phyloP scores from a whole-genome alignment of 2,329 filamentous ascomycete genomes.

The Achaetomium macrosporum region DNA sequence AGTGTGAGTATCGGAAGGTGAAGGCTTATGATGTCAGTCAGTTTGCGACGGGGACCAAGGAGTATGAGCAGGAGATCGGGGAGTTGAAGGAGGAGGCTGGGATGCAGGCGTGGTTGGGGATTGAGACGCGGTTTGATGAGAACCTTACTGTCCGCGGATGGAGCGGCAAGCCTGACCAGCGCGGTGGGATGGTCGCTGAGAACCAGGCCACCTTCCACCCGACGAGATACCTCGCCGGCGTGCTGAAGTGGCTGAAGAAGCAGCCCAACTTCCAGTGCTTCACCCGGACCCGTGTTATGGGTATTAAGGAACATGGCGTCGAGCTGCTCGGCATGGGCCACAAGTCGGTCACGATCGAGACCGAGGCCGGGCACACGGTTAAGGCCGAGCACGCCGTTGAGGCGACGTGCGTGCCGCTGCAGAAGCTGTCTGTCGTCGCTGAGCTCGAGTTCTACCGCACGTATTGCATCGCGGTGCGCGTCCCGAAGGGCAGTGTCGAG shows the following conservation, averaged over 20 bases:
- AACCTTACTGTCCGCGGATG: conserved; percentile 45
- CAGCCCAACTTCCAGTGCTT: conserved; percentile 50
- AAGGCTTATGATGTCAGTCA: conserved; percentile 47
- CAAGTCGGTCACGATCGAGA: conserved; percentile 42
- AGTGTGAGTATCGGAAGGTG: conserved; percentile 50
- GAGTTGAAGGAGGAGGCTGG: conserved; percentile 41
- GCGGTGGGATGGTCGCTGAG: conserved; percentile 42
- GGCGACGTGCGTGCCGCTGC: conserved; percentile 50
- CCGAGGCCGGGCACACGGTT: conserved; percentile 41
- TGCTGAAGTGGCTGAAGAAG: conserved; percentile 45
- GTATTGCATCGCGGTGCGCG: conserved; percentile 50
- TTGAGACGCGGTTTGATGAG: conserved; percentile 38
- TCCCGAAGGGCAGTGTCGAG: conserved; percentile 46
- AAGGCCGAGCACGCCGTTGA: conserved; percentile 45
- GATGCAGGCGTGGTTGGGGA: conserved; percentile 37
- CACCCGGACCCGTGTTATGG: conserved; percentile 44
- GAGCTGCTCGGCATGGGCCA: conserved; percentile 39
- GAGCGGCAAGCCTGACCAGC: conserved; percentile 45
- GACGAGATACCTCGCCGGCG: conserved; percentile 48
- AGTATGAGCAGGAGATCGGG: conserved; percentile 41
- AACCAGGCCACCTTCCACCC: conserved; percentile 52
- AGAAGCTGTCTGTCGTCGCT: conserved; percentile 47
- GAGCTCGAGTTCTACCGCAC: conserved; percentile 49
- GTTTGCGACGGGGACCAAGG: conserved; percentile 35
- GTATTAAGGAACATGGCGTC: conserved; percentile 43